These are phyloP conservation scores for Auxenochlorella pyrenoidosa DNA, from an alignment of 139 green algal genomes.

Conservation along the genomic window DNA sequence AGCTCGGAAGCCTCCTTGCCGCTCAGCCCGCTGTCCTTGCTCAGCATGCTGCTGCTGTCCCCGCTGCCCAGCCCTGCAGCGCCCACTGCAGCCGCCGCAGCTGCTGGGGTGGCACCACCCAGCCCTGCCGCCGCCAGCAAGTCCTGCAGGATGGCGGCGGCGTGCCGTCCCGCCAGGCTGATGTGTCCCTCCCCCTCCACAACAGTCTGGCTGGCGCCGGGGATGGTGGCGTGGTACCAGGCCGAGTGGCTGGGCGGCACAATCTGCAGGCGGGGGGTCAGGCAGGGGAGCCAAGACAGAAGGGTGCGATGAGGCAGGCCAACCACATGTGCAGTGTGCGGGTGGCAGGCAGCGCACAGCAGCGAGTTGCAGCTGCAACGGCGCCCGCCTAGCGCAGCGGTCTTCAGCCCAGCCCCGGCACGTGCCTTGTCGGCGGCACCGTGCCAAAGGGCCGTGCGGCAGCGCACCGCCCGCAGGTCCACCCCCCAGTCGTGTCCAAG, in stretches of 20 bases:
- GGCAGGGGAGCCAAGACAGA: too few relatives aligned
- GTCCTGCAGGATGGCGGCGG: neutral
- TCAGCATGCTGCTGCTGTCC: neutral
- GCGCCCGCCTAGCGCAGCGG: too few relatives aligned
- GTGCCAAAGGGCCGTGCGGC: neutral
- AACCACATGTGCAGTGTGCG: too few relatives aligned
- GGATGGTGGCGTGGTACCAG: neutral
- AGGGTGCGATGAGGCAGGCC: too few relatives aligned
- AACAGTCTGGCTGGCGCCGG: neutral
- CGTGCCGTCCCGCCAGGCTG: conserved; percentile 14
- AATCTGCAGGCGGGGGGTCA: neutral
- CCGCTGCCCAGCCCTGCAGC: neutral
- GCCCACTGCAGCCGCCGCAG: too few relatives aligned
- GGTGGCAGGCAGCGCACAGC: too few relatives aligned
- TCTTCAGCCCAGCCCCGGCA: too few relatives aligned
- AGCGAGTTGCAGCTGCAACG: too few relatives aligned
- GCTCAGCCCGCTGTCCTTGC: neutral
- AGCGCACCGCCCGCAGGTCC: neutral
- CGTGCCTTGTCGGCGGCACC: neutral
- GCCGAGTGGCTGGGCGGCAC: neutral
- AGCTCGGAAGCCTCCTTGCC: too few relatives aligned
- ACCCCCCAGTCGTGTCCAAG: conserved; percentile 7
- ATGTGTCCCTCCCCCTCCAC: conserved; percentile 23
- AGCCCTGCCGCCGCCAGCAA: neutral
- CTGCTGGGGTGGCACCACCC: too few relatives aligned